These are phyloP conservation scores for Penicillium cataractarum DNA, from an alignment of 495 filamentous ascomycete genomes.

Conservation along the genomic window DNA sequence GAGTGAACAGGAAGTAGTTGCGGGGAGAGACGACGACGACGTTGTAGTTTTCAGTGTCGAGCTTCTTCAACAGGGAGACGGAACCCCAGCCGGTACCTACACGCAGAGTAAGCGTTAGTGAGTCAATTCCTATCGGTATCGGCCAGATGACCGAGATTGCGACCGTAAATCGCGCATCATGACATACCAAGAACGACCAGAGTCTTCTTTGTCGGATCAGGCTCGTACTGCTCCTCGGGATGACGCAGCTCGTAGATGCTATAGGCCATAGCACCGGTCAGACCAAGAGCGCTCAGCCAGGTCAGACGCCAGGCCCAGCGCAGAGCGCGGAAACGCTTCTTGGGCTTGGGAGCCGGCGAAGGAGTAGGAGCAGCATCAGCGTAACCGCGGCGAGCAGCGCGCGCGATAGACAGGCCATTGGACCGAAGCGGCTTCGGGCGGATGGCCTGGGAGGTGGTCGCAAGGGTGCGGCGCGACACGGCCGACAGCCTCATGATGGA, in stretches of 20 bases:
- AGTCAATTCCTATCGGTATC: neutral
- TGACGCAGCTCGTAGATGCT: slow-evolving; percentile 79
- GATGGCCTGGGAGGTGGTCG: slow-evolving; percentile 31
- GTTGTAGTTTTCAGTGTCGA: slow-evolving; percentile 98
- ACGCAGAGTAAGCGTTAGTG: slow-evolving; percentile 28
- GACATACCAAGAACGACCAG: slow-evolving; percentile 89
- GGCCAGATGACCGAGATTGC: slow-evolving; percentile 1
- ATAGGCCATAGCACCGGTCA: slow-evolving; percentile 73
- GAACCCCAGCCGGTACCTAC: slow-evolving; percentile 95
- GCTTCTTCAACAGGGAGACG: slow-evolving; percentile 94
- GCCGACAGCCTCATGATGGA: slow-evolving; percentile 45
- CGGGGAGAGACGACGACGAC: slow-evolving; percentile 92
- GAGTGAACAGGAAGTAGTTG: slow-evolving; percentile 99
- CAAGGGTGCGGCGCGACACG: slow-evolving; percentile 46
- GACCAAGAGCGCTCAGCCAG: slow-evolving; percentile 68
- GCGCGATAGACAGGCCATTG: slow-evolving; percentile 34
- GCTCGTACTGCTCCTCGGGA: slow-evolving; percentile 76
- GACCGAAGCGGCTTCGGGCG: slow-evolving; percentile 34
- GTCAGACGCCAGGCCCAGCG: slow-evolving; percentile 77
- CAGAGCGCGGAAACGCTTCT: slow-evolving; percentile 55
- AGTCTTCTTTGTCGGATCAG: slow-evolving; percentile 93
- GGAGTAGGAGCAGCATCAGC: slow-evolving; percentile 44
- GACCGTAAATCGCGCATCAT: slow-evolving; percentile 6
- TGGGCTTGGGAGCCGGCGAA: slow-evolving; percentile 43
- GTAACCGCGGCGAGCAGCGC: slow-evolving; percentile 43